A percentile compares a stretch with the other conserved stretches of the same genome.
These are phyloP conservation scores for Takashimella koratensis DNA, from an alignment of 1,284 basidiomycete genomes.

Conservation along the genomic window DNA sequence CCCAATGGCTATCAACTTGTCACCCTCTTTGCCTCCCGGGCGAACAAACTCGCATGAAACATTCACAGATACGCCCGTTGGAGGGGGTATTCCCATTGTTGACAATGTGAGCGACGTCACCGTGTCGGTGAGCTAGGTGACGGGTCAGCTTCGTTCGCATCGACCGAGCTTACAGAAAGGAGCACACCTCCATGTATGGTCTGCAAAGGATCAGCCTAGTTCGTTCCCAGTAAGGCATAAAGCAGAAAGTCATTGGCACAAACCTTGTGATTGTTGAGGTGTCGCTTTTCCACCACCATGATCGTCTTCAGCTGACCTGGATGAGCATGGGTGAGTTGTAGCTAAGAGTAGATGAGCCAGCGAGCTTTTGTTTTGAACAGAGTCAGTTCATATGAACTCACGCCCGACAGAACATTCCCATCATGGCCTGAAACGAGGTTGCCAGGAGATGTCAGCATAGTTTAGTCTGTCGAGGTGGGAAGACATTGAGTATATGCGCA, in stretches of 20 bases:
- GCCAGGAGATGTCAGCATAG: conserved; percentile 10
- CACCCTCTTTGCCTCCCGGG: conserved; percentile 39
- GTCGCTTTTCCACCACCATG: conserved; percentile 36
- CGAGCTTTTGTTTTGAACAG: not conserved
- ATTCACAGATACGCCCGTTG: conserved; percentile 46
- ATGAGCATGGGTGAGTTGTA: conserved; percentile 19
- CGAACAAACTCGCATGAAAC: conserved; percentile 48
- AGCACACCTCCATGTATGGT: conserved; percentile 49
- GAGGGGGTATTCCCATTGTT: conserved; percentile 42
- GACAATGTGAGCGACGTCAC: conserved; percentile 46
- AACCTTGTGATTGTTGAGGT: conserved; percentile 49
- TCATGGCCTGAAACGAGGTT: conserved; percentile 23
- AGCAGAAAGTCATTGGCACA: not conserved
- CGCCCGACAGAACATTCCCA: conserved; percentile 11
- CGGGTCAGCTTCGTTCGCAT: conserved; percentile 1
- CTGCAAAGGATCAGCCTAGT: no score
- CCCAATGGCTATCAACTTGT: conserved; percentile 35
- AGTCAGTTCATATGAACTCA: not conserved
- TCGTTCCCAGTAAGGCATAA: no score
- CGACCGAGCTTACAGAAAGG: conserved; percentile 30
- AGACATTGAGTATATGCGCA: no score
- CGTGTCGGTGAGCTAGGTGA: conserved; percentile 42
- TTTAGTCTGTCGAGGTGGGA: no score
- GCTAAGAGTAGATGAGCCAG: no score
- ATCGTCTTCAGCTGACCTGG: conserved; percentile 42